Percentiles rank a stretch among this genome's conserved stretches.
Conservation (phyloP, 2,329 filamentous ascomycete species). For the Diaporthe velutina region DNA sequence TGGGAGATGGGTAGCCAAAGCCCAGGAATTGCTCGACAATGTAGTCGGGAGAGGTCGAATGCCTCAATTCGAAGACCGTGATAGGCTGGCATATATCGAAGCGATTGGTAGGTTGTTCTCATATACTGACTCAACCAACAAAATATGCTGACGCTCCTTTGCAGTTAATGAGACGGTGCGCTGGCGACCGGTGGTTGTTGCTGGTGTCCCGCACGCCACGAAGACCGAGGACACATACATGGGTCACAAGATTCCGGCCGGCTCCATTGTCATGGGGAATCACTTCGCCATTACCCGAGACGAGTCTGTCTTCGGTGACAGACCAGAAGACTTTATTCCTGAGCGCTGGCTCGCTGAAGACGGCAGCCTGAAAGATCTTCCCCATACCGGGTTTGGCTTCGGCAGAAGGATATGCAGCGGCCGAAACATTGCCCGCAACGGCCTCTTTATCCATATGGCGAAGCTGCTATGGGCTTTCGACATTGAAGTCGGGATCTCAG, state of each 20-base stretch:
- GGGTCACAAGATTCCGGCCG: neutral
- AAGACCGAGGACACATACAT: neutral
- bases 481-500: neutral
- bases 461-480: neutral
- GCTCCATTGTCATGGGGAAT: neutral
- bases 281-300: neutral
- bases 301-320: neutral
- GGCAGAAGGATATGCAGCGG: neutral
- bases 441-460: neutral
- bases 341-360: constrained; percentile 1
- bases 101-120: neutral
- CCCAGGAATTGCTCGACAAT: neutral
- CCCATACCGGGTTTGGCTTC: neutral
- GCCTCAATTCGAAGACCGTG: neutral
- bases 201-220: neutral
- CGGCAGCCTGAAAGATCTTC: neutral
- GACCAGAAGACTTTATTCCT: neutral
- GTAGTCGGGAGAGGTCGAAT: neutral
- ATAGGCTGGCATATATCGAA: neutral
- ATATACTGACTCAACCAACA: rapidly evolving
- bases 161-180: neutral
- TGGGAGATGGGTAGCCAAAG: neutral
- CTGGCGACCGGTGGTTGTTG: neutral
- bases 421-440: neutral
- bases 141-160: neutral